Evolutionary conservation across 1,284 basidiomycete genomes (phyloP).

Genomic region (Vanrija humicola): DNA sequence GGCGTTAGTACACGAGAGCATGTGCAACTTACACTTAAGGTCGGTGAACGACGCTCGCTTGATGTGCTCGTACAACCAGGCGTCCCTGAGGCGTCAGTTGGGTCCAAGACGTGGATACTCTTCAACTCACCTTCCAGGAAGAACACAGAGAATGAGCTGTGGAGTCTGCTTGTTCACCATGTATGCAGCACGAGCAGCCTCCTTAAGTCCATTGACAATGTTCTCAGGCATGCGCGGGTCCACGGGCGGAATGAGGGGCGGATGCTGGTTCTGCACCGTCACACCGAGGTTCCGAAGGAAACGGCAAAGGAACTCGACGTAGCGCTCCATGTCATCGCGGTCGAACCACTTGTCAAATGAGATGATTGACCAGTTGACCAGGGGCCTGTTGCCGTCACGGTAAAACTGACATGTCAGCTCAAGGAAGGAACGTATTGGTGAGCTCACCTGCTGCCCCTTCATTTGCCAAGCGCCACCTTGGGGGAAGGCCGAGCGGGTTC

Average conservation of each 20-base stretch:
- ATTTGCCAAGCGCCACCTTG: slow-evolving; percentile 31
- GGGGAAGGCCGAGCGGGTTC: slow-evolving; percentile 5
- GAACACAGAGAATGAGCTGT: slow-evolving; percentile 45
- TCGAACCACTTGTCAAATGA: slow-evolving; percentile 37
- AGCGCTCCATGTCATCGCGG: slow-evolving; percentile 29
- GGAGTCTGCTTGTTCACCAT: slow-evolving; percentile 30
- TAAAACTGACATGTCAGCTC: slow-evolving; percentile 32
- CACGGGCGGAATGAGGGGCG: slow-evolving; percentile 28
- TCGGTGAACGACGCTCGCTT: slow-evolving; percentile 46
- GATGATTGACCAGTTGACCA: slow-evolving; percentile 44
- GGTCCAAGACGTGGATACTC: too few relatives aligned
- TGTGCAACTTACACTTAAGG: slow-evolving; percentile 24
- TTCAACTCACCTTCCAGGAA: slow-evolving; percentile 36
- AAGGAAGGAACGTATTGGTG: too few relatives aligned
- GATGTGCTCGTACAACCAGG: slow-evolving; percentile 50
- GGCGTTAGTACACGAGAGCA: background rate
- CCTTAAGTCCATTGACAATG: slow-evolving; percentile 18
- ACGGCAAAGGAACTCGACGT: slow-evolving; percentile 22
- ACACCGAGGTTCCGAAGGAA: slow-evolving; percentile 28
- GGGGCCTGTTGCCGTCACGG: slow-evolving; percentile 27
- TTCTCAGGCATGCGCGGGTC: slow-evolving; percentile 22
- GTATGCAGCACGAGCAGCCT: slow-evolving; percentile 37
- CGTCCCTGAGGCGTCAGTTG: slow-evolving; percentile 21
- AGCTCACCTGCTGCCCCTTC: slow-evolving; percentile 24
- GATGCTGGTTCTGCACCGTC: slow-evolving; percentile 26